These are phyloP conservation scores for Dactylis glomerata DNA, from an alignment of 176 grass and related monocot genomes.

Conservation along the genomic window DNA sequence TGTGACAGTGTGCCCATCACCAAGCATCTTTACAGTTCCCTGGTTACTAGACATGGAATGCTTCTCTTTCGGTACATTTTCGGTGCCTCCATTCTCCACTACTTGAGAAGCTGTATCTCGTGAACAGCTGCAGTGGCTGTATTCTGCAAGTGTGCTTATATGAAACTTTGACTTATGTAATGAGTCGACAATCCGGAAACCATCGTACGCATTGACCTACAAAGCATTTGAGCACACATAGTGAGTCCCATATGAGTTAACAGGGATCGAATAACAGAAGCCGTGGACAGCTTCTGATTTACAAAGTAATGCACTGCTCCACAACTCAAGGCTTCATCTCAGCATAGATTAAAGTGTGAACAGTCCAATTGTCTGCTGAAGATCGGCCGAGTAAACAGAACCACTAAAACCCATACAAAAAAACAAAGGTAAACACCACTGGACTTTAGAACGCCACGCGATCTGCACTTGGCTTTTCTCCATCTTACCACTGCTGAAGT, in stretches of 20 bases:
- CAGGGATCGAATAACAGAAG: conserved; percentile 4
- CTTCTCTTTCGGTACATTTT: conserved; percentile 37
- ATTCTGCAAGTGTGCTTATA: conserved; percentile 48
- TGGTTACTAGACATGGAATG: conserved; percentile 18
- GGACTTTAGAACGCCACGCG: not conserved
- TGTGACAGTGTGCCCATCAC: conserved; percentile 77
- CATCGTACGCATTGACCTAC: conserved; percentile 89
- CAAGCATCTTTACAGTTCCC: conserved; percentile 52
- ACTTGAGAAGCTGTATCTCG: conserved; percentile 22
- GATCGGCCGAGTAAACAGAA: not conserved
- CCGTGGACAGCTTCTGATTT: not conserved
- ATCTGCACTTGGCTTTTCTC: conserved; percentile 1
- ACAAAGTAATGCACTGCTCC: not conserved
- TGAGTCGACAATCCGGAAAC: conserved; percentile 64
- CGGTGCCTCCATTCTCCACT: conserved; percentile 26
- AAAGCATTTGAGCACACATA: conserved; percentile 33
- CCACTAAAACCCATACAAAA: not conserved
- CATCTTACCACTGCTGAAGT: not conserved
- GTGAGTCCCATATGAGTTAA: conserved; percentile 15
- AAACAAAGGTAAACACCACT: not conserved
- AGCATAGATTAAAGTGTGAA: not conserved
- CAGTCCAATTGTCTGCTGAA: not conserved
- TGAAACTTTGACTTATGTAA: conserved; percentile 81
- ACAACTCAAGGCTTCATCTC: not conserved
- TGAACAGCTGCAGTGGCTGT: conserved; percentile 32